Base-by-base conservation (phyloP, 495 filamentous ascomycete species). In the Penicillium turbatum region DNA sequence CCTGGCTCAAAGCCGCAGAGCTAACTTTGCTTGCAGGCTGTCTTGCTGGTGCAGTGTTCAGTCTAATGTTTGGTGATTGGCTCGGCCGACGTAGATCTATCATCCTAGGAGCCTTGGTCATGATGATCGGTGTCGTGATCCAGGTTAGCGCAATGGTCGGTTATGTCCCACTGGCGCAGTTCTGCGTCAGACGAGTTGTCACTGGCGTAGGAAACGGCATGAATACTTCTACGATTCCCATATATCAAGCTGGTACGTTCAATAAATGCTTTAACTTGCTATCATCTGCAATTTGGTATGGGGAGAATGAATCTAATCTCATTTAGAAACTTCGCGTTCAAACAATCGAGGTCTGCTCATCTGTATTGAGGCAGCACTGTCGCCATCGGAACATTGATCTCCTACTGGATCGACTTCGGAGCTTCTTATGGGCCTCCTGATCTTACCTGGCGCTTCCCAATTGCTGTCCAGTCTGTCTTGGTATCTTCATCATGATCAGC, bases 371-470 rank as follows among this genome's bases (percentile, higher is more conserved):
- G 89, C 56, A 84, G 82, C 57, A 76, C 83, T 53, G 90, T 92
- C 55, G 87, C 88, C 36, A 88, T 92, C 48, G 89, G 89, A 41
- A 75, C 71, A 48, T 66, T 86, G 57, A 87, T 92, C 38, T 86
- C 87, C 10, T 92, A 92, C 71, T 93, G 89, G 89, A 82, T 93
- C 54, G 87, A 92, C 56, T 93, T 87, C 57, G 89, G 88, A 31
- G 81, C 86, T 17, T 82, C 81, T 12, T 92, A 86, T 40, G 86
- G 85, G 3, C 79, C 81, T 2, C 55, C 69, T 8, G 79, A 83
- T 57, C 70, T 89, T 6, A 78, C 80, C 15, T 92, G 88, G 88
- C 80, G 88, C 15, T 88, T 91, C 73, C 88, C 88, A 13, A 90
- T 92, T 53, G 86, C 86, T 10, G 89, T 92, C 79, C 88, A 92